These are phyloP conservation scores for Ballota nigra DNA, from an alignment of 257 asterid species.

Conservation along the genomic window DNA sequence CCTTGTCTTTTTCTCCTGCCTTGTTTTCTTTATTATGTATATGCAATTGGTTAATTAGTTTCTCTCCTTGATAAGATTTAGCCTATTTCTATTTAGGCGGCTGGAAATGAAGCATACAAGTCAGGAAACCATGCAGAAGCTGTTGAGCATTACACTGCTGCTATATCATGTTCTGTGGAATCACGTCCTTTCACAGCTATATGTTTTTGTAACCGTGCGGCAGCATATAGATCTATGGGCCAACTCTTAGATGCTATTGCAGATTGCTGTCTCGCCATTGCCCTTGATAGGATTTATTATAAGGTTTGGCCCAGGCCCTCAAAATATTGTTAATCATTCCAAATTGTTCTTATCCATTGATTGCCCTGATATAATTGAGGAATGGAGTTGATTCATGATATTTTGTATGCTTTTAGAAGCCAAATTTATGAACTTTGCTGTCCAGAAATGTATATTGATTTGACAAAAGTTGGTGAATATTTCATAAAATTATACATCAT, in stretches of 20 bases:
- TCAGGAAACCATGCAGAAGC: slow-evolving; percentile 82
- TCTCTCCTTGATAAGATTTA: slow-evolving; percentile 15
- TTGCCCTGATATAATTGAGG: slow-evolving; percentile 1
- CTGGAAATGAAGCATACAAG: slow-evolving; percentile 94
- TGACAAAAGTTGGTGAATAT: slow-evolving; percentile 4
- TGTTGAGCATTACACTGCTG: slow-evolving; percentile 83
- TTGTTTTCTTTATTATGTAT: slow-evolving; percentile 11
- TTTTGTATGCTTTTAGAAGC: not conserved
- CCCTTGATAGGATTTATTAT: slow-evolving; percentile 75
- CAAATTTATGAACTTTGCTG: not conserved
- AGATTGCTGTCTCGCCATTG: slow-evolving; percentile 92
- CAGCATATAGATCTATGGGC: slow-evolving; percentile 86
- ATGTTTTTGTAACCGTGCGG: slow-evolving; percentile 95
- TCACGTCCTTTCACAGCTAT: slow-evolving; percentile 92
- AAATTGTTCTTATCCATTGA: not conserved
- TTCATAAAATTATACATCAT: slow-evolving; percentile 1
- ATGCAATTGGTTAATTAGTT: slow-evolving; percentile 4
- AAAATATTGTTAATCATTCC: slow-evolving; percentile 9
- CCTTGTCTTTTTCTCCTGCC: slow-evolving; percentile 6
- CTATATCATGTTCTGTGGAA: slow-evolving; percentile 75
- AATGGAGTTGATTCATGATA: not conserved
- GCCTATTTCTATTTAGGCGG: slow-evolving; percentile 47
- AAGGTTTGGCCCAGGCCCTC: slow-evolving; percentile 55
- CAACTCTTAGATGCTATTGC: slow-evolving; percentile 90
- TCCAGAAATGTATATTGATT: not conserved